These are phyloP conservation scores for Lyophyllum semitale DNA, from an alignment of 768 basidiomycete genomes.

Conservation along the genomic window DNA sequence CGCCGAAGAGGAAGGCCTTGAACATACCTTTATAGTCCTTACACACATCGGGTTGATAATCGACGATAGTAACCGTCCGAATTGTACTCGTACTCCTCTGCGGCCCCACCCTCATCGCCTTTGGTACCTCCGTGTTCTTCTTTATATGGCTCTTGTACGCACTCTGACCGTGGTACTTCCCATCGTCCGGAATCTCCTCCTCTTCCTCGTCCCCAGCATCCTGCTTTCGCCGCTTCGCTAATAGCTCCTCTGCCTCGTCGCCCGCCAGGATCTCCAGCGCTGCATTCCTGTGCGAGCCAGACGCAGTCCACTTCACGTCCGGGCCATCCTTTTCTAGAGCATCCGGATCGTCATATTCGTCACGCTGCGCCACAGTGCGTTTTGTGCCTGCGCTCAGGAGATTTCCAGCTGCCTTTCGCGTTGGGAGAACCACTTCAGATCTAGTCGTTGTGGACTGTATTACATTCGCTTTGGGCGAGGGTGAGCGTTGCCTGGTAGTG, in stretches of 20 bases:
- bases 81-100: slow-evolving; percentile 81
- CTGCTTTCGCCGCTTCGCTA: slow-evolving; percentile 68
- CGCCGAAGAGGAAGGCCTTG: not conserved
- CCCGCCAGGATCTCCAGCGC: slow-evolving; percentile 80
- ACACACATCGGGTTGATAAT: slow-evolving; percentile 99
- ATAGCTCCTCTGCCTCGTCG: slow-evolving; percentile 76
- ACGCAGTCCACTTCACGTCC: slow-evolving; percentile 77
- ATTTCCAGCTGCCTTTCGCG: slow-evolving; percentile 65
- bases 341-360: slow-evolving; percentile 53
- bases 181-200: slow-evolving; percentile 78
- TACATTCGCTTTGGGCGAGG: slow-evolving; percentile 46
- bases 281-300: slow-evolving; percentile 72
- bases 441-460: slow-evolving; percentile 38
- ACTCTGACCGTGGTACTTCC: slow-evolving; percentile 82
- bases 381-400: slow-evolving; percentile 63
- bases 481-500: slow-evolving; percentile 74
- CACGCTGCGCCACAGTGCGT: slow-evolving; percentile 59
- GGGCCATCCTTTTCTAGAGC: slow-evolving; percentile 61
- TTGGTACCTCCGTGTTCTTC: slow-evolving; percentile 82
- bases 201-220: slow-evolving; percentile 56
- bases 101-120: slow-evolving; percentile 84
- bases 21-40: slow-evolving; percentile 97
- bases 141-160: slow-evolving; percentile 81
- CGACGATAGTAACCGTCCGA: slow-evolving; percentile 90
- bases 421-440: slow-evolving; percentile 79